Conservation (phyloP, 2,329 filamentous ascomycete species). For the Diaporthe sp. region DNA sequence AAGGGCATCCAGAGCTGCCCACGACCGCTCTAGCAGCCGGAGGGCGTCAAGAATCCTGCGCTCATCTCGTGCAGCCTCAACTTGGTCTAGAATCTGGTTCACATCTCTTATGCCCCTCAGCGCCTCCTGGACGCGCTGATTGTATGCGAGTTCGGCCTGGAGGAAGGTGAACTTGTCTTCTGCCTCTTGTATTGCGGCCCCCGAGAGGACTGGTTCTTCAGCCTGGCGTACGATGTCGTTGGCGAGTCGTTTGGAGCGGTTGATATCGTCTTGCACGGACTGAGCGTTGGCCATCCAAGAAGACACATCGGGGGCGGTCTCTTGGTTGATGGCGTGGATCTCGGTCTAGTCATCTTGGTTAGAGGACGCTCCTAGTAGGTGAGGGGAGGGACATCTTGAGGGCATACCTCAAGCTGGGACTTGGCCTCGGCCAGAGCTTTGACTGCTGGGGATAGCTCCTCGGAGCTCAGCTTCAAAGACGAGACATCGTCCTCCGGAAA, state of each 20-base stretch:
- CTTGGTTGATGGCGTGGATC: constrained; percentile 81
- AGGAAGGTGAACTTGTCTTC: constrained; percentile 70
- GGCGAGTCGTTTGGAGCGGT: constrained; percentile 82
- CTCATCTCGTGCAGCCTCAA: constrained; percentile 69
- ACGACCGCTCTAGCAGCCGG: constrained; percentile 68
- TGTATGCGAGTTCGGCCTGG: constrained; percentile 69
- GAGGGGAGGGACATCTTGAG: not conserved
- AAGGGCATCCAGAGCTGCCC: constrained; percentile 69
- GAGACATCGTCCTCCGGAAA: constrained; percentile 64
- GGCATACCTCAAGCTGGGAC: constrained; percentile 58
- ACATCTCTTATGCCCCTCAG: constrained; percentile 67
- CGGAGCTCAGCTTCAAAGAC: constrained; percentile 49
- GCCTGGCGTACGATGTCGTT: constrained; percentile 84
- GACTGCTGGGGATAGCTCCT: constrained; percentile 56
- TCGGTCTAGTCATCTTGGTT: constrained; percentile 65
- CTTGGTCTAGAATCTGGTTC: constrained; percentile 71
- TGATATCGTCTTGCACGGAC: constrained; percentile 86
- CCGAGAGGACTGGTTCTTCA: constrained; percentile 70
- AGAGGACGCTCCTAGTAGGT: not conserved
- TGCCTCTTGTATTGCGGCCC: constrained; percentile 64
- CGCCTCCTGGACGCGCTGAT: constrained; percentile 65
- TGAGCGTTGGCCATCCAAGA: constrained; percentile 89
- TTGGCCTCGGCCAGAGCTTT: constrained; percentile 57
- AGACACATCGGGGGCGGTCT: constrained; percentile 83
- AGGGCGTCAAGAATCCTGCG: constrained; percentile 69